Evolutionary conservation across 345 rosid genomes (phyloP), one percentile per base, ranked within the genome.

Genomic region (Carallia pectinifolia): DNA sequence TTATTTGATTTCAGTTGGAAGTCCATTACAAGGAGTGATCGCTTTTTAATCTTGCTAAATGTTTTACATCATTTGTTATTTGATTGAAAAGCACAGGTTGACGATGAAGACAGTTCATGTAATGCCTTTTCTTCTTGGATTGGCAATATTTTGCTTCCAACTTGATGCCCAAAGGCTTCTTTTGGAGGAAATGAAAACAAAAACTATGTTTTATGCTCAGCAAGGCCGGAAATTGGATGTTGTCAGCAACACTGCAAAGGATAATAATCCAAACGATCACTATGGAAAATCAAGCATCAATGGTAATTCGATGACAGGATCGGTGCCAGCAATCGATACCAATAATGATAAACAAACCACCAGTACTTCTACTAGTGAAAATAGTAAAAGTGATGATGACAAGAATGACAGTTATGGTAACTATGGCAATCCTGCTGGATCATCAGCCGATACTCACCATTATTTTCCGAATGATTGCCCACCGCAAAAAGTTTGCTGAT

Each of bases 381-480:
- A 16, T 10, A 40, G 17, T 64, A 59, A 13, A 16, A 56, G 33
- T 48, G 67, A 69, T 59, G 80, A 75, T 40, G 78, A 70, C n/a
- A 18, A 33, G 2, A 73, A 76, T 64, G 37, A 40, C 62, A 55
- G 70, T 33, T 71, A 65, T 44, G 70, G 62, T 34, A 66, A 30
- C 47, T 73, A 73, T 34, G 78, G 74, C 17, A 70, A 64, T 53
- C 74, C 76, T 18, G 61, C 76, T 37, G 78, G 80, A 64, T 73
- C 82, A 67, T 63, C 77, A 4, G 53, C 76, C n/a, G 54, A 81
- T 4, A 64, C 74, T 56, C 78, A 76, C 36, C 85, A 70, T 36
- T 47, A 27, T 47, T 76, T 64, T 60, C 6, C 59, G 5, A 70
- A 66, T 50, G 76, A 81, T 53, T 71, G 68, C 62, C 66, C 47